These are phyloP conservation scores for Caloboletus inedulis DNA, from an alignment of 1,284 basidiomycete species.

Conservation along the genomic window DNA sequence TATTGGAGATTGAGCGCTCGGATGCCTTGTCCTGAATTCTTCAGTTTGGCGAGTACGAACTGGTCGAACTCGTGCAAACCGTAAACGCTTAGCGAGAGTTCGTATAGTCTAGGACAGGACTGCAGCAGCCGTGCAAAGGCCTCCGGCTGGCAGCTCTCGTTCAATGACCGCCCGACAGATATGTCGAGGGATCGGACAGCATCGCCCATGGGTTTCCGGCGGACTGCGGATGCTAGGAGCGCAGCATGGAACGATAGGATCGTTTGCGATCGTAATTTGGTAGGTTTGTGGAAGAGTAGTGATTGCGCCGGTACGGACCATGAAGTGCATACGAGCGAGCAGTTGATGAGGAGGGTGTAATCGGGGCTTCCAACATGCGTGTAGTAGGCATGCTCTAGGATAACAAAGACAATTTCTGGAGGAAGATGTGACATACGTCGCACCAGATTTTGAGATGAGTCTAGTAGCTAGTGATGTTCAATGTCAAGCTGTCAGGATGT, in stretches of 20 bases:
- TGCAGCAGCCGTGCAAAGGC: slow-evolving; percentile 30
- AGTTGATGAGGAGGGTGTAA: slow-evolving; percentile 32
- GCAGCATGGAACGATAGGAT: slow-evolving; percentile 16
- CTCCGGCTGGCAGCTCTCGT: slow-evolving; percentile 12
- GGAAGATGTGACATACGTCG: slow-evolving; percentile 29
- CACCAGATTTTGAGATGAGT: neutral
- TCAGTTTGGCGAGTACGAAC: slow-evolving; percentile 25
- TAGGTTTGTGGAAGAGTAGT: slow-evolving; percentile 39
- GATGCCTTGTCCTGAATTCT: slow-evolving; percentile 26
- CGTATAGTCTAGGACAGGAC: slow-evolving; percentile 39
- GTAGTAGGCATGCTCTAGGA: slow-evolving; percentile 41
- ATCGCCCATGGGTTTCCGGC: slow-evolving; percentile 14
- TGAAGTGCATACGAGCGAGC: slow-evolving; percentile 35
- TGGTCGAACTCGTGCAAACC: slow-evolving; percentile 34
- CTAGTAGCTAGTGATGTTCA: neutral
- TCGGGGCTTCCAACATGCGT: slow-evolving; percentile 30
- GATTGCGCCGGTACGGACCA: slow-evolving; percentile 43
- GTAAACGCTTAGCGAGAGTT: slow-evolving; percentile 32
- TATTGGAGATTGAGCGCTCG: slow-evolving; percentile 38
- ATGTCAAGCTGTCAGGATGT: neutral
- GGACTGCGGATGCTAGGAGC: slow-evolving; percentile 16
- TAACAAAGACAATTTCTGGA: slow-evolving; percentile 42
- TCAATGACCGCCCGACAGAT: slow-evolving; percentile 11
- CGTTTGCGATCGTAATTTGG: slow-evolving; percentile 5
- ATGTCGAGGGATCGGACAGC: slow-evolving; percentile 27